Percentiles rank a stretch among this genome's conserved stretches.
phyloP scores from a whole-genome alignment of 2,329 filamentous ascomycete genomes.

The Fusarium equiseti region DNA sequence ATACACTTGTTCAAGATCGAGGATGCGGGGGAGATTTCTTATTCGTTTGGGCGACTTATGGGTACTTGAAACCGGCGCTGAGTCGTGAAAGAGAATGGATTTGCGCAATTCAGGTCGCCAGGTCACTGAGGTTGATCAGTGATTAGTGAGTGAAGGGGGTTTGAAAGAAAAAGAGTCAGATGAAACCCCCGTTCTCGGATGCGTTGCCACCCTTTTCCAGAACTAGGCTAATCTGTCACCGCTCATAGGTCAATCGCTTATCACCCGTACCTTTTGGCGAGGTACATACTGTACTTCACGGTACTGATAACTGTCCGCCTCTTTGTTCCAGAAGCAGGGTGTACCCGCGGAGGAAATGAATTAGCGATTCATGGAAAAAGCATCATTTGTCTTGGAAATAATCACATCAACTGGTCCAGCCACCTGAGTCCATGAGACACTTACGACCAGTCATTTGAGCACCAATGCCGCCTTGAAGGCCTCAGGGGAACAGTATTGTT shows the following conservation, averaged over 20 bases:
- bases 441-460: conserved; percentile 31
- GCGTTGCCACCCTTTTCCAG: conserved; percentile 27
- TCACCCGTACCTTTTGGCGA: conserved; percentile 11
- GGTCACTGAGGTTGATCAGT: conserved; percentile 25
- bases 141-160: conserved; percentile 18
- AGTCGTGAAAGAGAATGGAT: conserved; percentile 29
- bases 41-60: conserved; percentile 1
- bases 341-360: background rate
- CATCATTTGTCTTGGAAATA: background rate
- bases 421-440: background rate
- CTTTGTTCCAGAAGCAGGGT: conserved; percentile 21
- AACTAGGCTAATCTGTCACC: conserved; percentile 30
- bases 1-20: conserved; percentile 1
- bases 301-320: conserved; percentile 17
- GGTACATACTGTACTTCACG: conserved; percentile 8
- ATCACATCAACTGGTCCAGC: conserved; percentile 3
- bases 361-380: background rate
- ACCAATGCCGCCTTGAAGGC: conserved; percentile 24
- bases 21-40: conserved; percentile 18
- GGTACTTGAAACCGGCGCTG: conserved; percentile 8
- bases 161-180: conserved; percentile 35
- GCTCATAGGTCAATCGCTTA: conserved; percentile 42
- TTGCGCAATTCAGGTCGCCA: conserved; percentile 14
- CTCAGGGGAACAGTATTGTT: conserved; percentile 23
- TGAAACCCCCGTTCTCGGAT: conserved; percentile 40